Evolutionary conservation across 2,329 filamentous ascomycete genomes (phyloP), one percentile per base, ranked within the genome.

Genomic region (Phyllosticta citribraziliensis): DNA sequence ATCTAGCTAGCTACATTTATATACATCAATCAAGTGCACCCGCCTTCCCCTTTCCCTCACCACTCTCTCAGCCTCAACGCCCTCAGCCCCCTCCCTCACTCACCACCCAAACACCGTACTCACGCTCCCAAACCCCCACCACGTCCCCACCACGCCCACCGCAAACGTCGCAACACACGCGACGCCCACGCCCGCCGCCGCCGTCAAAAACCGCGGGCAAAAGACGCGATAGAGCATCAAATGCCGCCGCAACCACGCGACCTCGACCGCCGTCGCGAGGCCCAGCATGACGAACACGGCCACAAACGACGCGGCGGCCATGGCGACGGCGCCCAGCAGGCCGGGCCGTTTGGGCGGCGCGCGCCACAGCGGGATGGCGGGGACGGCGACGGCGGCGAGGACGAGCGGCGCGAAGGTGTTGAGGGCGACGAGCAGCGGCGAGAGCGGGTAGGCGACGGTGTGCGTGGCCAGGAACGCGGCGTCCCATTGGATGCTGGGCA

Each of bases 171-270:
- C 81, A 3, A 95, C 65, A 70, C 97, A 93, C 10, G 96, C 86
- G 25, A 92, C 80, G 17, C 93, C 69, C 62, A 97, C 72, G 56
- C 88, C 82, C 3, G 82, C 75, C 0, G 85, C 87, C 0, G 88
- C 91, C 71, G 90, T 82, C 88, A 99, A 89, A 76, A 93, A 99
- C 27, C 93, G 79, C 55, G 94, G 94, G 75, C 83, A 87, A 70
- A 99, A 99, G 52, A 99, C 91, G 52, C 94, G 83, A 76, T 94
- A 99, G 30, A 99, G 82, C 94, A 99, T 99, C 65, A 99, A 80
- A 78, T 99, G 94, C 57, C 94, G 82, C 59, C 94, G 82, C 69
- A 99, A 76, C 76, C 91, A 87, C 1, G 89, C 92, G 0, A 93
- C 90, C 88, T 93, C 97, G 73, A 88, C 85, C 67, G 94, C 95